These are phyloP conservation scores for Termitomyces sp. DNA, from an alignment of 768 basidiomycete species.

Conservation along the genomic window DNA sequence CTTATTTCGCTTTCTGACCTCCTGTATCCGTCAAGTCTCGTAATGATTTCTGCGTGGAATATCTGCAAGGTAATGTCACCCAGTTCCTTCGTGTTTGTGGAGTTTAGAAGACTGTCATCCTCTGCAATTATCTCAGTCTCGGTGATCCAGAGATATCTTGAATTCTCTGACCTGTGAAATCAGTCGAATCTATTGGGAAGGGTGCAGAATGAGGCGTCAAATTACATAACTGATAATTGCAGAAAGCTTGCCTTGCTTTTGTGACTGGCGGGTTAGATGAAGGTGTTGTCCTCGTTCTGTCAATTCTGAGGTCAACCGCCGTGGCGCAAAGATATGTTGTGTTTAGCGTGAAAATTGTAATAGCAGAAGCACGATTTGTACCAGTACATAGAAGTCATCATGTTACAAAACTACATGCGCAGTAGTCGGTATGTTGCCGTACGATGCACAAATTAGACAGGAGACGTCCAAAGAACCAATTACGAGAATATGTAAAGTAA, in stretches of 20 bases:
- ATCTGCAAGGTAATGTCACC: conserved; percentile 15
- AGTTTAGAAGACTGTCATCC: conserved; percentile 17
- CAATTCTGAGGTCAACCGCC: background rate
- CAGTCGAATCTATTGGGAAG: background rate
- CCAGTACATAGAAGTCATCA: background rate
- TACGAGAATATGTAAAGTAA: background rate
- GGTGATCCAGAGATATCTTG: background rate
- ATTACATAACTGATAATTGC: background rate
- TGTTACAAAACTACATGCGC: background rate
- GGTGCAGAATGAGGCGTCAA: background rate
- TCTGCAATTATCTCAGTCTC: conserved; percentile 11
- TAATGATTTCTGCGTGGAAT: background rate
- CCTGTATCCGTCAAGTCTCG: background rate
- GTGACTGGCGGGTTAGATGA: no score
- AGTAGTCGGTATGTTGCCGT: background rate
- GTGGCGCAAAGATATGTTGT: background rate
- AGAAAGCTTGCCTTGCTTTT: background rate
- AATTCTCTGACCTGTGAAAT: background rate
- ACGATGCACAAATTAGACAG: background rate
- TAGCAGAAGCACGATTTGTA: background rate
- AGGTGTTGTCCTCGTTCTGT: background rate
- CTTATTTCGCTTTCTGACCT: background rate
- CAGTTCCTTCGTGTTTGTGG: conserved; percentile 2
- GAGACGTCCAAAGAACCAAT: background rate
- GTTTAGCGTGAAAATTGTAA: background rate